Percentiles rank a stretch among this genome's conserved stretches.
These are phyloP conservation scores for Corchorus olitorius DNA, from an alignment of 345 rosid species.

Conservation along the genomic window DNA sequence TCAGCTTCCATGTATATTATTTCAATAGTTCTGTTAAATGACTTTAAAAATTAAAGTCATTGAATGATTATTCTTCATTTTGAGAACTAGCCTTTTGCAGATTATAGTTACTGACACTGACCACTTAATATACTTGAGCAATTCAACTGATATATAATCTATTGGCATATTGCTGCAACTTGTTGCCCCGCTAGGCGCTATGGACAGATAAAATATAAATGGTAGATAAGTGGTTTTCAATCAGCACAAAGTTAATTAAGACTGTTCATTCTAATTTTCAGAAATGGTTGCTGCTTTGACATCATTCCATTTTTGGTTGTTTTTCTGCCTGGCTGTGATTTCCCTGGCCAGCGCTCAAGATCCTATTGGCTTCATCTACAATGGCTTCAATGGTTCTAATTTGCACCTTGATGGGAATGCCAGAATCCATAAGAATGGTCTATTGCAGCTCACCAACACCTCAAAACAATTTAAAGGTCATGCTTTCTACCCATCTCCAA, in stretches of 20 bases:
- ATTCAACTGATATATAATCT: not conserved
- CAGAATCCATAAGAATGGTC: slow-evolving; percentile 43
- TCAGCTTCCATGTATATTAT: not conserved
- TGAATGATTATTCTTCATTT: not conserved
- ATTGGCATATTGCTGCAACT: not conserved
- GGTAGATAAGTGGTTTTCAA: not conserved
- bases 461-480: slow-evolving; percentile 38
- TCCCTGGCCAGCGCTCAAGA: slow-evolving; percentile 28
- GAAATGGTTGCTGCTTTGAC: slow-evolving; percentile 39
- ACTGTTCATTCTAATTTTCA: not conserved
- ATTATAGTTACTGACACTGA: too few relatives aligned
- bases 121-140: not conserved
- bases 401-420: slow-evolving; percentile 42
- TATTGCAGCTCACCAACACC: slow-evolving; percentile 58
- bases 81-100: not conserved
- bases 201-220: too few relatives aligned
- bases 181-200: too few relatives aligned
- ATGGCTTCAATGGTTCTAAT: slow-evolving; percentile 44
- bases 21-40: not conserved
- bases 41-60: not conserved
- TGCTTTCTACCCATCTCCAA: slow-evolving; percentile 47
- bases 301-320: slow-evolving; percentile 17
- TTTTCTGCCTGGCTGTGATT: slow-evolving; percentile 12
- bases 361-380: slow-evolving; percentile 33
- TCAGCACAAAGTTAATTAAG: not conserved